Evolutionary conservation across 2,329 filamentous ascomycete species (phyloP).

Genomic region (Calonectria montana): DNA sequence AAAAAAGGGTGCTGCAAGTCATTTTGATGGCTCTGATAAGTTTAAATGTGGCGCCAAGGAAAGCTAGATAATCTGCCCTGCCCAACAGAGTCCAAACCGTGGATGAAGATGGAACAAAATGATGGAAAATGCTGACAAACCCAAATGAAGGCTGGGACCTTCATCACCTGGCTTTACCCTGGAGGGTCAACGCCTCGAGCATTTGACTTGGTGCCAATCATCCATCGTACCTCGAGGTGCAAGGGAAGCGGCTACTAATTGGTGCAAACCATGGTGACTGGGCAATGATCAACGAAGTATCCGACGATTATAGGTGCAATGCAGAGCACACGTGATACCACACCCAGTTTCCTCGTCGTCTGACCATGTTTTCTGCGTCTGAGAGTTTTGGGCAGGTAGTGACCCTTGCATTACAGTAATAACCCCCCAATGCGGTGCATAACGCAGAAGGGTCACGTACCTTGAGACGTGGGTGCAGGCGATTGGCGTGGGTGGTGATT

Average conservation of each 20-base stretch:
- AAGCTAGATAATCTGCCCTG: neutral
- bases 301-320: no score
- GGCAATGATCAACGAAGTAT: neutral
- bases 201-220: neutral
- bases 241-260: neutral
- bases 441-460: neutral
- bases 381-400: neutral
- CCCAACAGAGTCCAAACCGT: neutral
- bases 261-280: no score
- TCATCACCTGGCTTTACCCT: no score
- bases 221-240: neutral
- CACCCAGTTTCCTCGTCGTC: neutral
- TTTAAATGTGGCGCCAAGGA: neutral
- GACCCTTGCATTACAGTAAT: neutral
- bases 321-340: neutral
- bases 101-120: neutral
- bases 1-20: neutral
- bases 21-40: neutral
- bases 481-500: neutral
- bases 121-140: neutral
- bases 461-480: neutral
- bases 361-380: neutral
- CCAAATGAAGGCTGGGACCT: no score
- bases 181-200: neutral
- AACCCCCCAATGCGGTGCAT: neutral